Evolutionary conservation across 2,329 filamentous ascomycete species (phyloP), one percentile per base, ranked within the genome.

Genomic region (Fusarium austroafricanum): DNA sequence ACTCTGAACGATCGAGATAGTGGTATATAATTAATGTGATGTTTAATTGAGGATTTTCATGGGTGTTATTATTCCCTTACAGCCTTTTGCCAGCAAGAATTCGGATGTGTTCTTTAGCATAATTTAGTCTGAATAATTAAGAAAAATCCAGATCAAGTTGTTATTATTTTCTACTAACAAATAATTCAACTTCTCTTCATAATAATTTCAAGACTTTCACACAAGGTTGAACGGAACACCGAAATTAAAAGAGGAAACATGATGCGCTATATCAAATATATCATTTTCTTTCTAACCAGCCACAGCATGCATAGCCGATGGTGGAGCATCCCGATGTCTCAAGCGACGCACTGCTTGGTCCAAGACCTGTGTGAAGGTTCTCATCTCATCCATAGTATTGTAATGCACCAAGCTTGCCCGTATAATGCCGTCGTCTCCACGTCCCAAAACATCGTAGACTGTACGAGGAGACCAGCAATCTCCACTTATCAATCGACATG

Each of bases 331-430:
- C 6, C 6, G 11, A 10, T 53, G 20, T 28, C 28, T 53, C 18
- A 53, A 35, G 3, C 33, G 33, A 9, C 50, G 38, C 10, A 53
- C 50, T 10, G 50, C 51, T 11, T 43, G 55, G 12, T 58, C 55
- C 11, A 58, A 39, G 2, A 31, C 39, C 10, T 44, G 40, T 0
- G 39, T 53, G 9, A 58, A 58, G 26, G 4, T 23, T 28, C 40
- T 45, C 39, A 58, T 53, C 31, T 60, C 56, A 23, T 60, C 56
- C 20, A 60, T 37, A 15, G 53, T 62, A 14, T 62, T 62, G 18
- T 62, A 62, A 43, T 62, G 59, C 6, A 58, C 53, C 28, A 62
- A 49, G 18, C 53, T 57, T 33, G 15, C 53, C n/a, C 59, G 35
- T 17, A 62, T 47, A 8, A 62, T 20, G 1, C 59, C 59, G 35